Conservation (phyloP, 2,329 filamentous ascomycete species). For the Fusarium palustre region DNA sequence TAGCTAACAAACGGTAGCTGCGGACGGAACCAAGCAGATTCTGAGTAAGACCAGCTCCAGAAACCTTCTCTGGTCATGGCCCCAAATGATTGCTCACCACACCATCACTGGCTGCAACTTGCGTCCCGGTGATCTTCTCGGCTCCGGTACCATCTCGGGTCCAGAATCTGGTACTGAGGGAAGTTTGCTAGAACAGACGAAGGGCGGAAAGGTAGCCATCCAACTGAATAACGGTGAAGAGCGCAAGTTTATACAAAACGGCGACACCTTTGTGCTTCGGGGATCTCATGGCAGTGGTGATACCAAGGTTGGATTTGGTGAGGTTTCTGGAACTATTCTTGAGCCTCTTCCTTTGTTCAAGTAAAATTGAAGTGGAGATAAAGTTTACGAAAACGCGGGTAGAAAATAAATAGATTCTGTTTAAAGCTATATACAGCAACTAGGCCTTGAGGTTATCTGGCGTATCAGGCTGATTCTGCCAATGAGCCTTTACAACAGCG, state of each 20-base stretch:
- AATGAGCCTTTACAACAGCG: conserved; percentile 65
- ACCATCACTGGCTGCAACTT: conserved; percentile 81
- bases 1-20: conserved; percentile 36
- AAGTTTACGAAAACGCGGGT: background rate
- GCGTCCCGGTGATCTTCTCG: conserved; percentile 78
- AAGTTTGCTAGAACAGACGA: conserved; percentile 77
- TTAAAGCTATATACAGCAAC: background rate
- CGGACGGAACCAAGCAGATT: conserved; percentile 45
- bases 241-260: conserved; percentile 39
- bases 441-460: conserved; percentile 49
- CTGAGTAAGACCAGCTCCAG: conserved; percentile 45
- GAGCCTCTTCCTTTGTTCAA: conserved; percentile 50
- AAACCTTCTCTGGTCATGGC: conserved; percentile 79
- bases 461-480: conserved; percentile 64
- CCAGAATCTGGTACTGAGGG: conserved; percentile 72
- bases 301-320: conserved; percentile 80
- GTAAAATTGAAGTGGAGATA: background rate
- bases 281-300: conserved; percentile 75
- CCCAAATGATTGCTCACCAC: conserved; percentile 87
- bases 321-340: conserved; percentile 73
- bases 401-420: background rate
- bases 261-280: conserved; percentile 64
- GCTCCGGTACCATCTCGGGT: conserved; percentile 80
- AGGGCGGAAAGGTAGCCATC: conserved; percentile 73
- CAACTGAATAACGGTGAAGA: conserved; percentile 71